phyloP scores from a whole-genome alignment of 208 protist genomes.

The Leishmania braziliensis region DNA sequence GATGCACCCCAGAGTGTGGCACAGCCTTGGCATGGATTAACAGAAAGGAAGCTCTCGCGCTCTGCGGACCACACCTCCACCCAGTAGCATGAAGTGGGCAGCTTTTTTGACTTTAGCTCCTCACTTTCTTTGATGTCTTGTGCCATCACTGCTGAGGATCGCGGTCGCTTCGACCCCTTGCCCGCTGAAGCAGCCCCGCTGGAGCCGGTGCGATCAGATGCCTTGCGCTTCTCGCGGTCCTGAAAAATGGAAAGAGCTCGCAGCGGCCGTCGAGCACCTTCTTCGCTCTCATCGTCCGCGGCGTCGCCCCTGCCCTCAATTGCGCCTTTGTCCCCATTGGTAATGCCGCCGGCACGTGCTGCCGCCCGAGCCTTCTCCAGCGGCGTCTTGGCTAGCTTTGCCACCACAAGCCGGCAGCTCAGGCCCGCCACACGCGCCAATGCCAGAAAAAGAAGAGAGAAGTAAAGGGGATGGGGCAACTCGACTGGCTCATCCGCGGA shows the following conservation, averaged over 20 bases:
- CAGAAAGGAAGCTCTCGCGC: slow-evolving; percentile 76
- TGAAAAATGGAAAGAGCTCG: slow-evolving; percentile 46
- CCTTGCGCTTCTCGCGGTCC: slow-evolving; percentile 22
- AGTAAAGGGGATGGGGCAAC: slow-evolving; percentile 59
- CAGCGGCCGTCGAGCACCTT: slow-evolving; percentile 12
- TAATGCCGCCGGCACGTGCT: not conserved
- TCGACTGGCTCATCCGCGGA: slow-evolving; percentile 7
- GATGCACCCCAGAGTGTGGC: slow-evolving; percentile 82
- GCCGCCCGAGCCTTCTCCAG: slow-evolving; percentile 13
- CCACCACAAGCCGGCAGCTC: slow-evolving; percentile 52
- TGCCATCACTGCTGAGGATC: slow-evolving; percentile 6
- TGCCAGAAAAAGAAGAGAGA: slow-evolving; percentile 50
- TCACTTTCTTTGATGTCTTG: slow-evolving; percentile 18
- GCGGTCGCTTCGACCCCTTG: slow-evolving; percentile 11
- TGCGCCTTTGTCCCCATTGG: not conserved
- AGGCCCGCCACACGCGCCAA: slow-evolving; percentile 54
- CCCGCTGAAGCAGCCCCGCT: not conserved
- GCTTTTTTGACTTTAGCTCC: slow-evolving; percentile 44
- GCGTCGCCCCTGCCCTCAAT: slow-evolving; percentile 1
- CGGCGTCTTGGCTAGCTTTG: slow-evolving; percentile 24
- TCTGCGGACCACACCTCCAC: slow-evolving; percentile 87
- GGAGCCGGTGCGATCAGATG: not conserved
- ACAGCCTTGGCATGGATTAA: slow-evolving; percentile 79
- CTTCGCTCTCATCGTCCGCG: slow-evolving; percentile 9
- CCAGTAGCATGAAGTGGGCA: slow-evolving; percentile 85